Percentiles rank a stretch among this genome's conserved stretches.
Conservation (phyloP, 2,329 filamentous ascomycete species). For the Alternaria sp. region DNA sequence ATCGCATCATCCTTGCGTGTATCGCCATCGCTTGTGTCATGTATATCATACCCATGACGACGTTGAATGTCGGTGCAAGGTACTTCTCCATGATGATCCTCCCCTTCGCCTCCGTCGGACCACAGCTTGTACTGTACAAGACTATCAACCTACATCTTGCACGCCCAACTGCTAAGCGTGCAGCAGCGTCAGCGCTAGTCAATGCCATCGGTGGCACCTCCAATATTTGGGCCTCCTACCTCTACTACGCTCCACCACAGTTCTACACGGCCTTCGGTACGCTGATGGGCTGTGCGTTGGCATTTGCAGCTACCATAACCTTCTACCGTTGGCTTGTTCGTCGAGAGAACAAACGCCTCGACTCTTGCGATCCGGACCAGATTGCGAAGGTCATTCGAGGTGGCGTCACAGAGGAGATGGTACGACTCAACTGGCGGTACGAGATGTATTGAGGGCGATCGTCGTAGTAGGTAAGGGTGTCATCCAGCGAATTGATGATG, state of each 20-base stretch:
- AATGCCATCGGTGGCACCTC: constrained; percentile 33
- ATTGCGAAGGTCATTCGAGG: constrained; percentile 34
- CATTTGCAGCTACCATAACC: constrained; percentile 28
- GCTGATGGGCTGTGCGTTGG: constrained; percentile 30
- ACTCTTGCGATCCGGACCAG: constrained; percentile 13
- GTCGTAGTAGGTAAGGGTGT: not conserved
- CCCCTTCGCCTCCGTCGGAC: constrained; percentile 32
- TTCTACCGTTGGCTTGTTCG: constrained; percentile 31
- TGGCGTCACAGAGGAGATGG: constrained; percentile 34
- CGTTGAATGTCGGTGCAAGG: constrained; percentile 40
- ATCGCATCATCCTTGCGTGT: constrained; percentile 53
- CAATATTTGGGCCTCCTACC: constrained; percentile 34
- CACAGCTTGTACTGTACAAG: constrained; percentile 32
- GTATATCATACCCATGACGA: constrained; percentile 49
- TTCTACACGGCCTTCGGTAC: constrained; percentile 35
- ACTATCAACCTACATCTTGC: constrained; percentile 35
- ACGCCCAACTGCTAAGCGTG: constrained; percentile 30
- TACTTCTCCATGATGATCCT: constrained; percentile 44
- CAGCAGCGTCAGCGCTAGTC: constrained; percentile 30
- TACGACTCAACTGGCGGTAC: constrained; percentile 30
- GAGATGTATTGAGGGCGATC: constrained; percentile 27
- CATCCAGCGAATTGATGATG: not conserved
- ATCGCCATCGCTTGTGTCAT: constrained; percentile 38
- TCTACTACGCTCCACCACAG: constrained; percentile 35
- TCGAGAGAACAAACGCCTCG: constrained; percentile 31